Evolutionary conservation across 2,329 filamentous ascomycete species (phyloP), one percentile per base, ranked within the genome.

Genomic region (Cercospora brassicicola): DNA sequence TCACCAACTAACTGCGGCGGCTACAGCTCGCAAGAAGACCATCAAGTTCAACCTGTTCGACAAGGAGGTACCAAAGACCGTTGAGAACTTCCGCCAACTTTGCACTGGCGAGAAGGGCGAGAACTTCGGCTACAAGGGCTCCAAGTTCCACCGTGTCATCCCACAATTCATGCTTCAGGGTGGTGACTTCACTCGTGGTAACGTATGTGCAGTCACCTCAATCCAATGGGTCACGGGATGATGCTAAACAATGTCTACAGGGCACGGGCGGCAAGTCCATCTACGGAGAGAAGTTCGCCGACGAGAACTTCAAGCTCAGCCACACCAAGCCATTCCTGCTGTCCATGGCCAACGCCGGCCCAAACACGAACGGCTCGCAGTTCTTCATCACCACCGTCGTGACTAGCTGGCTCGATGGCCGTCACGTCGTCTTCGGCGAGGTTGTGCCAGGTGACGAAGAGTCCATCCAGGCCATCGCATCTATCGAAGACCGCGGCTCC

Each of bases 81-180:
- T 90, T 73, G 94, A 97, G 79, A 98, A 98, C 87, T 98, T 98
- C 86, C 92, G 94, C 77, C 89, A 90, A 69, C 89, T 97, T 73
- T 97, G 93, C 86, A 97, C 94, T 1, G 94, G 94, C 75, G 94
- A 98, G 85, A 97, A 96, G 84, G 95, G 94, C 36, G 36, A 42
- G 36, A 42, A 42, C 71, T 78, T 87, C 56, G 93, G 93, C 75
- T 93, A 93, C 80, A 82, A 88, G 59, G 93, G 93, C 75, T 96
- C 92, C 72, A 86, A 85, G 77, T 98, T 99, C 86, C 94, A 99
- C 85, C 92, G 94, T 68, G 91, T 99, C 73, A 99, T 99, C 84
- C 97, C 97, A 85, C 88, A 93, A 77, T 99, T 99, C 83, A 98
- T 99, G 94, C 94, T 97, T 78, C 91, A 97, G 84, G 94, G 95